Evolutionary conservation across 176 grass and related monocot genomes (phyloP).

Genomic region (Musa beccarii): DNA sequence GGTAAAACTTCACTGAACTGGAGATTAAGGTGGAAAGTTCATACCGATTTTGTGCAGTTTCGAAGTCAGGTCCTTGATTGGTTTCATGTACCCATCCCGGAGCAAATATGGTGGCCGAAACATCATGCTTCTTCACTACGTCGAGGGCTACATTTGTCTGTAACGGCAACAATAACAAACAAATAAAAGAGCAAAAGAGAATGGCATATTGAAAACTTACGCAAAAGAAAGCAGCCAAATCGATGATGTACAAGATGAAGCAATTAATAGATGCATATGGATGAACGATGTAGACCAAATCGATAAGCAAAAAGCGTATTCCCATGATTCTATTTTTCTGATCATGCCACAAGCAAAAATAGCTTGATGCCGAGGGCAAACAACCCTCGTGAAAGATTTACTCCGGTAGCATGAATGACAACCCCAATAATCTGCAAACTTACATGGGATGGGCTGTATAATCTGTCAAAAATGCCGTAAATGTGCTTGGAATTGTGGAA

Average conservation of each 20-base stretch:
- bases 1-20: too few species aligned
- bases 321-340: too few species aligned
- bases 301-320: not conserved
- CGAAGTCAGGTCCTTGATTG: slow-evolving; percentile 59
- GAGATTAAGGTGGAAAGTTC: not conserved
- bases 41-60: slow-evolving; percentile 84
- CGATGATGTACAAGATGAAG: not conserved
- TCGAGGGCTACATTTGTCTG: slow-evolving; percentile 86
- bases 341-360: not conserved
- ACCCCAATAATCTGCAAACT: too few species aligned
- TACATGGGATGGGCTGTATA: too few species aligned
- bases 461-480: too few species aligned
- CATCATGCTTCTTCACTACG: slow-evolving; percentile 73
- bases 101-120: slow-evolving; percentile 85
- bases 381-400: too few species aligned
- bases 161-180: not conserved
- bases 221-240: not conserved
- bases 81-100: slow-evolving; percentile 97
- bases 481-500: too few species aligned
- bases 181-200: not conserved
- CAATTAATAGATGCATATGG: not conserved
- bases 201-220: too few species aligned
- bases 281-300: not conserved
- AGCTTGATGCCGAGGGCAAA: too few species aligned
- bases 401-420: too few species aligned